Evolutionary conservation across 768 basidiomycete genomes (phyloP), one percentile per base, ranked within the genome.

Genomic region (Tephrocybe sp.): DNA sequence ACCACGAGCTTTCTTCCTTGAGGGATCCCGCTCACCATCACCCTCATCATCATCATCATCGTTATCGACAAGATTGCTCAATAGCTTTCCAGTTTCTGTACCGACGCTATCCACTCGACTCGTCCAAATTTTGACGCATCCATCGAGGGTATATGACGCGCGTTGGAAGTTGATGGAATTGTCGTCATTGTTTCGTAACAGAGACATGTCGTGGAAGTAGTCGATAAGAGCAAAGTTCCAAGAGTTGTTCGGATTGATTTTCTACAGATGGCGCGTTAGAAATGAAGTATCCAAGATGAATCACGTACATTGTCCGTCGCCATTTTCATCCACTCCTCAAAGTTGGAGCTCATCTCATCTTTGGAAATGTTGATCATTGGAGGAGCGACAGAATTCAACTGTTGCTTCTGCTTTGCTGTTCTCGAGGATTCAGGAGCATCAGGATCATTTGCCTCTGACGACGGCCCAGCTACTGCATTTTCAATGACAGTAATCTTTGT

Each of bases 271-370:
- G 67, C 38, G 62, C 51, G 26, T 25, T 49, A 51, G 45, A 20
- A 12, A 28, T 26, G 28, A 32, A 48, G 30, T 43, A 23, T 12
- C n/a, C n/a, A n/a, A 65, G 55, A 32, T 14, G 38, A 48, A 47
- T 36, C 17, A 74, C 84, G 60, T 65, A 98, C 97, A 69, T 98
- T 98, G 65, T 98, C 96, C 2, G 96, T 98, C 1, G 95, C 94
- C 85, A 98, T 86, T 76, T 98, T 98, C 96, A 99, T 98, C 97
- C 97, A 98, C 69, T 98, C 94, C 67, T 99, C 97, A 63, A 88
- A 97, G 61, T 94, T 97, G 33, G 85, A 88, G 69, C 78, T 91
- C 83, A 91, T 90, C n/a, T 93, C 80, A 57, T 95, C 90, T 58
- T 86, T 70, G 0, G 87, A 78, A 17, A 86, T 80, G 37, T 85